Evolutionary conservation across 495 filamentous ascomycete species (phyloP).

Genomic region (Neurospora terricola): DNA sequence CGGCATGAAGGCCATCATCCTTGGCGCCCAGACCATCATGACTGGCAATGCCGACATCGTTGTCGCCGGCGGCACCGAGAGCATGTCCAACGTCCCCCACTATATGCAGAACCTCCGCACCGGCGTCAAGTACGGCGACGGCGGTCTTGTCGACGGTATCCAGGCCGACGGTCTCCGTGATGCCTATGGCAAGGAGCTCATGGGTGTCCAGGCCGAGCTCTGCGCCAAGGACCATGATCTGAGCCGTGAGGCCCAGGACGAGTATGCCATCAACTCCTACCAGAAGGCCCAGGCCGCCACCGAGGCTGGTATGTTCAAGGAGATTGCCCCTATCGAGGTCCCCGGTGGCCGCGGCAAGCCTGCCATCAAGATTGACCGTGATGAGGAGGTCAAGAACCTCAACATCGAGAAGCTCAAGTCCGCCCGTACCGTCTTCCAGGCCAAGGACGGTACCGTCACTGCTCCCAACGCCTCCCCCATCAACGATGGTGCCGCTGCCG

Average conservation of each 20-base stretch:
- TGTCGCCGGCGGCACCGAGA: conserved; percentile 88
- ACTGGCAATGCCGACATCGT: conserved; percentile 85
- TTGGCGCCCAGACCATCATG: conserved; percentile 93
- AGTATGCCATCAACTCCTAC: conserved; percentile 88
- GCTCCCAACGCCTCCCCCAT: conserved; percentile 96
- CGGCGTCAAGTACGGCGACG: conserved; percentile 85
- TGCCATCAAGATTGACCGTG: conserved; percentile 63
- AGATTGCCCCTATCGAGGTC: conserved; percentile 87
- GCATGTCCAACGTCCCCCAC: conserved; percentile 97
- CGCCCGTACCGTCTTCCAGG: conserved; percentile 78
- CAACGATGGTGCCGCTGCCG: conserved; percentile 83
- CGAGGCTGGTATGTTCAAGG: conserved; percentile 66
- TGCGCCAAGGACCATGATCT: conserved; percentile 79
- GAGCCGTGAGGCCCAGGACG: conserved; percentile 74
- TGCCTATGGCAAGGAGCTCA: conserved; percentile 82
- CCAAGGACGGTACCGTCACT: conserved; percentile 79
- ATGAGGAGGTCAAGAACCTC: conserved; percentile 96
- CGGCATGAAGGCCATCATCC: conserved; percentile 82
- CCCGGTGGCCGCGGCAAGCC: conserved; percentile 85
- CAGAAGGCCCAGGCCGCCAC: conserved; percentile 82
- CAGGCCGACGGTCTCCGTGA: conserved; percentile 88
- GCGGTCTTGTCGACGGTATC: conserved; percentile 77
- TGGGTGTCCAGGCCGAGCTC: conserved; percentile 88
- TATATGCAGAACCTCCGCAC: conserved; percentile 77
- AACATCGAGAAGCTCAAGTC: conserved; percentile 83